These are phyloP conservation scores for Amborella trichopoda DNA, from an alignment of 164 flowering plant species.

Conservation along the genomic window DNA sequence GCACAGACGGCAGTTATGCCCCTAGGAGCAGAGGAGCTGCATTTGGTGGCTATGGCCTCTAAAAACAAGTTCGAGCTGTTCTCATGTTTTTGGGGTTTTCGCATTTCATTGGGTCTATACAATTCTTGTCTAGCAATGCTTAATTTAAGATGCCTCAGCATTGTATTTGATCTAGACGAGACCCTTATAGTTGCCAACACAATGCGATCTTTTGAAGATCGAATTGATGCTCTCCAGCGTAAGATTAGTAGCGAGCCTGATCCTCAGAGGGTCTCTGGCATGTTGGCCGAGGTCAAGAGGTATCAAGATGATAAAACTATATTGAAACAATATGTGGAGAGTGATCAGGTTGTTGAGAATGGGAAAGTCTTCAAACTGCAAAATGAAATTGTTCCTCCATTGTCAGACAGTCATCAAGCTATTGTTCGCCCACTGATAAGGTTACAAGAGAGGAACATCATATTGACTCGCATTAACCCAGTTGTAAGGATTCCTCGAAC, in stretches of 20 bases:
- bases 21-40: constrained; percentile 76
- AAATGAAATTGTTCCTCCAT: constrained; percentile 78
- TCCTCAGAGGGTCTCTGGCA: constrained; percentile 66
- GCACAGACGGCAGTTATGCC: constrained; percentile 82
- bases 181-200: constrained; percentile 97
- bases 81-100: constrained; percentile 94
- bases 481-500: constrained; percentile 35
- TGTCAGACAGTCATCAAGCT: constrained; percentile 75
- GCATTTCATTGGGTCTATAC: constrained; percentile 55
- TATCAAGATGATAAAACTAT: constrained; percentile 86
- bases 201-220: constrained; percentile 98
- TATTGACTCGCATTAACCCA: constrained; percentile 93
- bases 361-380: constrained; percentile 70
- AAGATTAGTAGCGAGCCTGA: constrained; percentile 70
- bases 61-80: constrained; percentile 29
- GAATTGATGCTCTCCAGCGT: constrained; percentile 82
- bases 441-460: constrained; percentile 78
- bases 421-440: constrained; percentile 81
- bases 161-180: constrained; percentile 98
- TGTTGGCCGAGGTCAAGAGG: constrained; percentile 79
- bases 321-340: constrained; percentile 85
- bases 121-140: constrained; percentile 83
- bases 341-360: constrained; percentile 84
- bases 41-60: constrained; percentile 90
- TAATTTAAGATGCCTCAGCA: constrained; percentile 96